Percentiles rank a stretch among this genome's conserved stretches.
These are phyloP conservation scores for Coemansia sp. DNA, from an alignment of 192 early-diverging fungal genomes.

Conservation along the genomic window DNA sequence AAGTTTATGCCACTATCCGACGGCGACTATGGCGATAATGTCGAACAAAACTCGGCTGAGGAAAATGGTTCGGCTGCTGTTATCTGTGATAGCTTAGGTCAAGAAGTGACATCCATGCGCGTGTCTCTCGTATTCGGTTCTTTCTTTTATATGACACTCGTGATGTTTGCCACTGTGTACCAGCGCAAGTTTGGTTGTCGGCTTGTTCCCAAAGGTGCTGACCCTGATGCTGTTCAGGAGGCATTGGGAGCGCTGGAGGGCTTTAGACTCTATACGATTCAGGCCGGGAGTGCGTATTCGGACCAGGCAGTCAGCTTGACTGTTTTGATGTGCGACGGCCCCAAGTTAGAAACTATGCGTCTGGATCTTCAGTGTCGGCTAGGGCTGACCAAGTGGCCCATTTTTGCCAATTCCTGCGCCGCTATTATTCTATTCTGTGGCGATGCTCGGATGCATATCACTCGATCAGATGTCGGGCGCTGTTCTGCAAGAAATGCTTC, in stretches of 20 bases:
- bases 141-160: no score
- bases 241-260: background rate
- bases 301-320: background rate
- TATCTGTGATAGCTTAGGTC: no score
- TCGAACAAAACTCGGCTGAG: no score
- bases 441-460: background rate
- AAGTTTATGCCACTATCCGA: no score
- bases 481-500: background rate
- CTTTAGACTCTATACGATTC: background rate
- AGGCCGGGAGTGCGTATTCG: background rate
- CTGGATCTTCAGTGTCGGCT: background rate
- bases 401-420: background rate
- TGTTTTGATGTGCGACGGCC: background rate
- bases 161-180: no score
- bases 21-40: no score
- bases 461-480: background rate
- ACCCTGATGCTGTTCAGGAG: background rate
- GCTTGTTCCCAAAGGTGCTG: no score
- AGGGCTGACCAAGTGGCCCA: background rate
- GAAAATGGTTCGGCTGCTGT: no score
- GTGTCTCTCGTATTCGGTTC: no score
- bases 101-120: no score
- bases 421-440: background rate
- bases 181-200: no score
- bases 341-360: background rate